A percentile compares a stretch with the other conserved stretches of the same genome.
Evolutionary conservation across 164 flowering plant species (phyloP).

Genomic region (Tetracentron sinense): DNA sequence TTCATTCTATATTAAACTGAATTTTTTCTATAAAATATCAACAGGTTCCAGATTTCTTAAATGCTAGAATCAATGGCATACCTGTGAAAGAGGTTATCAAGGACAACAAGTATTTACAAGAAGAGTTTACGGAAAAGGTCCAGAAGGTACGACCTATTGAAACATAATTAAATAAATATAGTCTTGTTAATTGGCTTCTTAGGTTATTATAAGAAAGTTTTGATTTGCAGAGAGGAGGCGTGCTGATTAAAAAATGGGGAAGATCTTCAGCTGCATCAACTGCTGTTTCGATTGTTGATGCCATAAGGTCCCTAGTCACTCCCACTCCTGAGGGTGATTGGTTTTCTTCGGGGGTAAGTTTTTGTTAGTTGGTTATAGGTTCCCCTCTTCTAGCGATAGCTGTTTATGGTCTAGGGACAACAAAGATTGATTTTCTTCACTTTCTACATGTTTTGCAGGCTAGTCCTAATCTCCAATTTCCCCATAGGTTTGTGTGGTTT

Average conservation of each 20-base stretch:
- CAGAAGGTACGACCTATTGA: conserved; percentile 56
- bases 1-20: neutral
- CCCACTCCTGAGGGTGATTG: conserved; percentile 98
- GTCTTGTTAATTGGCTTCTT: neutral
- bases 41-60: conserved; percentile 95
- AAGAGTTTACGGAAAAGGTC: conserved; percentile 83
- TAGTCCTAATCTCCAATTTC: no score
- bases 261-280: conserved; percentile 99
- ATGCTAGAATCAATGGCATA: conserved; percentile 76
- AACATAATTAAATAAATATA: neutral
- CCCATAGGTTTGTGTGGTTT: no score
- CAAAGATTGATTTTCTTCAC: no score
- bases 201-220: neutral
- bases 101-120: conserved; percentile 81
- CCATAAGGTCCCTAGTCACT: conserved; percentile 73
- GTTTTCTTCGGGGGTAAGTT: conserved; percentile 93
- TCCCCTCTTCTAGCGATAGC: no score
- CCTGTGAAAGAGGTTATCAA: conserved; percentile 86
- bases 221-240: conserved; percentile 84
- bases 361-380: neutral
- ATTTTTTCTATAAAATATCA: neutral
- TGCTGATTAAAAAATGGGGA: conserved; percentile 92
- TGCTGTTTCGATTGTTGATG: conserved; percentile 89
- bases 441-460: no score
- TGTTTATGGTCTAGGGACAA: no score